A percentile compares a stretch with the other conserved stretches of the same genome.
These are phyloP conservation scores for Skeletonema potamos DNA, from an alignment of 108 stramenopile genomes.

Conservation along the genomic window DNA sequence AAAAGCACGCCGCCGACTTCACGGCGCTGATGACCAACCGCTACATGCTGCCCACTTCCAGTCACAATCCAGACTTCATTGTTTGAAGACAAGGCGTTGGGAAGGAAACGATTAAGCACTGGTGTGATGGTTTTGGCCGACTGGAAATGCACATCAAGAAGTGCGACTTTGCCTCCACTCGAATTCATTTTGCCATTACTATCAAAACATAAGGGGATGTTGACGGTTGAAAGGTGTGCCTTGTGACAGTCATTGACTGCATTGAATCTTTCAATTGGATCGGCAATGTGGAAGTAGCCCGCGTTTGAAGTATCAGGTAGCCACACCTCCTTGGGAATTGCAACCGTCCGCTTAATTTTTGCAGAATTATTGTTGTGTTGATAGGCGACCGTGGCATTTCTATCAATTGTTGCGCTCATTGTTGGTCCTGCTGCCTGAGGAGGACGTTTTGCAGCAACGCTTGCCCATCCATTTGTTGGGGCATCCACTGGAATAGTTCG, in stretches of 20 bases:
- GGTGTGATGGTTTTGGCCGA: slow-evolving; percentile 43
- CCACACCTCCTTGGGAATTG: slow-evolving; percentile 50
- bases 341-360: slow-evolving; percentile 7
- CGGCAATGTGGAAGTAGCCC: slow-evolving; percentile 34
- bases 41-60: slow-evolving; percentile 41
- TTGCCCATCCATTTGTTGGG: slow-evolving; percentile 30
- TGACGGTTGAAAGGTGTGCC: slow-evolving; percentile 29
- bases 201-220: slow-evolving; percentile 36
- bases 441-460: slow-evolving; percentile 38
- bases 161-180: slow-evolving; percentile 29
- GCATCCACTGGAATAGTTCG: not conserved
- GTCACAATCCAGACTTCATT: slow-evolving; percentile 46
- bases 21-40: slow-evolving; percentile 44
- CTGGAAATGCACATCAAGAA: slow-evolving; percentile 48
- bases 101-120: slow-evolving; percentile 38
- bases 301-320: slow-evolving; percentile 42
- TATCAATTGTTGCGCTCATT: not conserved
- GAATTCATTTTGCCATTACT: not conserved
- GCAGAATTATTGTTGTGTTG: not conserved
- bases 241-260: slow-evolving; percentile 47
- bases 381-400: slow-evolving; percentile 1
- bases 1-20: slow-evolving; percentile 45
- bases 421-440: not conserved
- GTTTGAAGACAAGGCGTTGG: slow-evolving; percentile 24
- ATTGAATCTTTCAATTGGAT: slow-evolving; percentile 43